Evolutionary conservation across 2,329 filamentous ascomycete genomes (phyloP).

Genomic region (Fusarium sp.): DNA sequence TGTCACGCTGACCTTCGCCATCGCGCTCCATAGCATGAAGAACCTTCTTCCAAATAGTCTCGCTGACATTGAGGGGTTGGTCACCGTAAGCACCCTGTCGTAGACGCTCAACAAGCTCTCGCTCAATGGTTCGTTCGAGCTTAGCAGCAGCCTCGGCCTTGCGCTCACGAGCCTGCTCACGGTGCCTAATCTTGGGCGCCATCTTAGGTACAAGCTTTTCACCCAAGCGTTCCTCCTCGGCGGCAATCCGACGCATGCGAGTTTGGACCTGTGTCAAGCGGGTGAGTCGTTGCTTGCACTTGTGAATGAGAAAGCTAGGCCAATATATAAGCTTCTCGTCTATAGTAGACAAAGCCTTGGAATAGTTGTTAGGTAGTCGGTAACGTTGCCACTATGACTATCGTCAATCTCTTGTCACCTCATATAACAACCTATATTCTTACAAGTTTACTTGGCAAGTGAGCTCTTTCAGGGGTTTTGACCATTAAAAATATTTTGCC

Average conservation of each 20-base stretch:
- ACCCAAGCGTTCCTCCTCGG: slow-evolving; percentile 89
- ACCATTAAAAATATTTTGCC: too few relatives aligned
- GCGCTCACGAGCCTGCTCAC: slow-evolving; percentile 80
- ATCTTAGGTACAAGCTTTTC: slow-evolving; percentile 90
- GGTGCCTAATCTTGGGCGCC: slow-evolving; percentile 86
- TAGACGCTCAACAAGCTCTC: slow-evolving; percentile 91
- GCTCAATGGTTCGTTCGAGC: slow-evolving; percentile 94
- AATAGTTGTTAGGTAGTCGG: slow-evolving; percentile 84
- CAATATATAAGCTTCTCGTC: slow-evolving; percentile 77
- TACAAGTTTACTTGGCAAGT: neutral
- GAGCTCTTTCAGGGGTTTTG: neutral
- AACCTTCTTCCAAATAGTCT: slow-evolving; percentile 97
- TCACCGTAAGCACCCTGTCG: slow-evolving; percentile 95
- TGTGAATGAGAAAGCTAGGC: slow-evolving; percentile 92
- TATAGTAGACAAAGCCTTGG: slow-evolving; percentile 73
- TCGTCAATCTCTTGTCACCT: neutral
- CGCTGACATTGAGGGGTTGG: slow-evolving; percentile 93
- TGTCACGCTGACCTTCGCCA: slow-evolving; percentile 84
- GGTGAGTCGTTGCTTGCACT: slow-evolving; percentile 96
- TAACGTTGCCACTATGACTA: neutral
- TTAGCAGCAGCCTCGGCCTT: slow-evolving; percentile 88
- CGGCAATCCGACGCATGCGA: slow-evolving; percentile 80
- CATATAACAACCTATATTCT: neutral
- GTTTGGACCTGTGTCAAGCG: slow-evolving; percentile 93
- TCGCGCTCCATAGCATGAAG: slow-evolving; percentile 89